Percentiles rank a stretch among this genome's conserved stretches.
phyloP scores from a whole-genome alignment of 768 basidiomycete genomes.

The Sporobolomyces phaffii region DNA sequence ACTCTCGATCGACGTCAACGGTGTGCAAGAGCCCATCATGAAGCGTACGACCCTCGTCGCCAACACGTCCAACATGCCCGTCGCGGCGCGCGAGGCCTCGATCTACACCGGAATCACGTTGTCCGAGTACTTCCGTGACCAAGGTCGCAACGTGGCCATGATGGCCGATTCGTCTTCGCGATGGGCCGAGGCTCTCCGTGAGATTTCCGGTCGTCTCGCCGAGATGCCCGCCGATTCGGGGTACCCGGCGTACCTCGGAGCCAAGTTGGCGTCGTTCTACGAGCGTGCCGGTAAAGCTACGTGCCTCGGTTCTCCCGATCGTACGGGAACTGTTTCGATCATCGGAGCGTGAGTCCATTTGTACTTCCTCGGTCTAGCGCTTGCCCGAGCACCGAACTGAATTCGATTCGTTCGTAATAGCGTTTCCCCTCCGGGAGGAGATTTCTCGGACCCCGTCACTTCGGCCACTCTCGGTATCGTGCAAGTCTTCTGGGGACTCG shows the following conservation, averaged over 20 bases:
- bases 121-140: slow-evolving; percentile 99
- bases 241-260: slow-evolving; percentile 92
- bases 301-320: slow-evolving; percentile 77
- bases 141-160: slow-evolving; percentile 95
- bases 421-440: slow-evolving; percentile 97
- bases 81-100: slow-evolving; percentile 96
- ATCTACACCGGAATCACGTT: slow-evolving; percentile 99
- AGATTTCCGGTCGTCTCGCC: slow-evolving; percentile 96
- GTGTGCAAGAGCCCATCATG: slow-evolving; percentile 98
- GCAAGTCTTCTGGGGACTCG: slow-evolving; percentile 99
- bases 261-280: slow-evolving; percentile 95
- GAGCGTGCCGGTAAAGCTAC: slow-evolving; percentile 95
- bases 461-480: slow-evolving; percentile 96
- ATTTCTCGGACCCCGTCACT: slow-evolving; percentile 98
- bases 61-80: slow-evolving; percentile 99
- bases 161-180: slow-evolving; percentile 99
- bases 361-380: too few relatives aligned
- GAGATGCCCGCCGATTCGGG: slow-evolving; percentile 99
- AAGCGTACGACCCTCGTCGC: slow-evolving; percentile 98
- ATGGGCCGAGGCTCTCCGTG: slow-evolving; percentile 98
- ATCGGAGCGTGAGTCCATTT: slow-evolving; percentile 81
- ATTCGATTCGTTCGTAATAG: slow-evolving; percentile 49
- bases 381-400: too few relatives aligned
- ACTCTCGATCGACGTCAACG: slow-evolving; percentile 82
- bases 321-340: slow-evolving; percentile 92